These are phyloP conservation scores for Rhynchosporium agropyri DNA, from an alignment of 2,329 filamentous ascomycete genomes.

Conservation along the genomic window DNA sequence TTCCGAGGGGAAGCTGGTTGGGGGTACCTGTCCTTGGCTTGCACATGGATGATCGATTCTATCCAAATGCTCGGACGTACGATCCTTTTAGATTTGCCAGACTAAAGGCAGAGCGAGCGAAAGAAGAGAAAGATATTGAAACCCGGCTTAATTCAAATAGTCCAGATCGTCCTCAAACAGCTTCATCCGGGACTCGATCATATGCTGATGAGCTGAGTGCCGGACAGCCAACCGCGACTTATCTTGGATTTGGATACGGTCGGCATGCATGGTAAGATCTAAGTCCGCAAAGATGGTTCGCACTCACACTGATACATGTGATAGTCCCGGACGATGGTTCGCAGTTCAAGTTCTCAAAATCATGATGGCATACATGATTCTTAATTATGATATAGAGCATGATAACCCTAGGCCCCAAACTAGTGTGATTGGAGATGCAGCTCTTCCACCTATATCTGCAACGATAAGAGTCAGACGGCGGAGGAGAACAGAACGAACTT, in stretches of 20 bases:
- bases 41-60: conserved; percentile 5
- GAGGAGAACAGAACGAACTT: neutral
- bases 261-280: conserved; percentile 10
- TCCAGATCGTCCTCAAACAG: too few relatives aligned
- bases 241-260: conserved; percentile 3
- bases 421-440: neutral
- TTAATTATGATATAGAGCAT: conserved; percentile 11
- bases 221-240: conserved; percentile 4
- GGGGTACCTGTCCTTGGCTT: neutral
- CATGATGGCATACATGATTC: neutral
- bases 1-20: neutral
- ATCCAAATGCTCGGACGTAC: conserved; percentile 6
- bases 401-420: neutral
- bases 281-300: neutral
- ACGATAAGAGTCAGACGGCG: conserved; percentile 3
- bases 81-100: conserved; percentile 2
- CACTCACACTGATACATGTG: neutral
- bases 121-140: neutral
- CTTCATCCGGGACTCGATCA: neutral
- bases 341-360: neutral
- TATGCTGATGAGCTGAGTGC: neutral
- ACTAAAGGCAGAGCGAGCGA: neutral
- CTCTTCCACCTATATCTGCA: conserved; percentile 2
- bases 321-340: conserved; percentile 9
- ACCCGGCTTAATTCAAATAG: neutral